Percentiles rank a stretch among this genome's conserved stretches.
phyloP scores from a whole-genome alignment of 2,329 filamentous ascomycete genomes.

The Trematosphaeria pertusa region DNA sequence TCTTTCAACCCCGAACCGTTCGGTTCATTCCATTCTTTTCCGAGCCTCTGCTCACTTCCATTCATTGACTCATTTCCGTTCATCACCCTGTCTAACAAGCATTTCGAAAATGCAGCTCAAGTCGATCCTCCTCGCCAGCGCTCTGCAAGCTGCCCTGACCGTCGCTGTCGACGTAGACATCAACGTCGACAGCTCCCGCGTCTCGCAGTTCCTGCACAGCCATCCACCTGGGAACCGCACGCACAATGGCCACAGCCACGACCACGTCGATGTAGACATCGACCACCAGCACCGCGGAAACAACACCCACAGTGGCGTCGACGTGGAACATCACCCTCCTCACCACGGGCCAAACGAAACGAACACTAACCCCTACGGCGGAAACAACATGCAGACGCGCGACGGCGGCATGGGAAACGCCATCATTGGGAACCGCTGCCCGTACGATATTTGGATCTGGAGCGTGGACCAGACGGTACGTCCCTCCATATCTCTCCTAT shows the following conservation, averaged over 20 bases:
- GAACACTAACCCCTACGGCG: neutral
- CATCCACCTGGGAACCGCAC: conserved; percentile 2
- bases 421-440: conserved; percentile 32
- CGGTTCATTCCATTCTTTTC: conserved; percentile 3
- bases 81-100: too few species aligned
- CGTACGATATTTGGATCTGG: conserved; percentile 36
- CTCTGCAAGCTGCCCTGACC: conserved; percentile 25
- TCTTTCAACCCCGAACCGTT: conserved; percentile 1
- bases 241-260: neutral
- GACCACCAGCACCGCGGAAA: neutral
- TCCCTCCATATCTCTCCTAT: neutral
- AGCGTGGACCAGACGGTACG: conserved; percentile 19
- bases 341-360: neutral
- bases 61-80: conserved; percentile 1
- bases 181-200: neutral
- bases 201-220: neutral
- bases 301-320: neutral
- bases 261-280: neutral
- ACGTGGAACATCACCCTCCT: neutral
- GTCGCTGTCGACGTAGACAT: conserved; percentile 14
- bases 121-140: conserved; percentile 19
- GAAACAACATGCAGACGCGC: neutral
- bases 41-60: neutral
- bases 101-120: conserved; percentile 26
- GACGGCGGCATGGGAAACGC: conserved; percentile 22